Base-by-base conservation (phyloP, 768 basidiomycete genomes). In the Leccinum ochraceum region DNA sequence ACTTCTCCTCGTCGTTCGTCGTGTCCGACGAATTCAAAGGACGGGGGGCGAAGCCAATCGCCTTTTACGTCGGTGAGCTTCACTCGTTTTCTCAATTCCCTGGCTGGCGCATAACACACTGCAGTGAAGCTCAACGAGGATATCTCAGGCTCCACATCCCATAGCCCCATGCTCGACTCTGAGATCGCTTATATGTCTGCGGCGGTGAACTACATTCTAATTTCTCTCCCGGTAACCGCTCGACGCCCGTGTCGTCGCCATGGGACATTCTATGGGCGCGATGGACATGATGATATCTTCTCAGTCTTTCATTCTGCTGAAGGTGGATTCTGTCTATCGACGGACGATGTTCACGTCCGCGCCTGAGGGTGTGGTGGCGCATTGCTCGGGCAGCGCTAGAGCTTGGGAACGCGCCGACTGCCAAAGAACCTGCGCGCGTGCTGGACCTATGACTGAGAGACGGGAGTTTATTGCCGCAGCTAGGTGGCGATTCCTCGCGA, bases 231-330 rank as follows among this genome's bases (percentile, higher is more conserved):
- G 86, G 30, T 97, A 98, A 72, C 83, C 85, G 2, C 61, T 76
- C 13, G 71, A 81, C 56, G 87, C 90, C 3, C 67, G 77, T 36
- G 84, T 98, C 57, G 83, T 90, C 52, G 69, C 98, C 60, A 78
- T 98, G 72, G 97, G 91, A 2, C 96, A 98, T 72, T 98, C 95
- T 11, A 99, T 99, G 97, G 97, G 24, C 4, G 26, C 26, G 26
- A 26, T 26, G 26, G 4, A 4, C 26, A 26, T 26, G 26, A 26
- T 26, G 26, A 26, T 26, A 26, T 26, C 26, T 26, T 26, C 26
- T 26, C 26, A 26, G 26, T 28, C 28, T 28, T 28, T 28, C 28
- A 79, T 88, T 20, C 75, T 98, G 1, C 67, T 86, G 11, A 34
- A 9, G 34, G 34, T 34, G 34, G 34, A 34, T 11, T 11, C 34